Evolutionary conservation across 139 green algal species (phyloP).

Genomic region (Tetraselmis chui): DNA sequence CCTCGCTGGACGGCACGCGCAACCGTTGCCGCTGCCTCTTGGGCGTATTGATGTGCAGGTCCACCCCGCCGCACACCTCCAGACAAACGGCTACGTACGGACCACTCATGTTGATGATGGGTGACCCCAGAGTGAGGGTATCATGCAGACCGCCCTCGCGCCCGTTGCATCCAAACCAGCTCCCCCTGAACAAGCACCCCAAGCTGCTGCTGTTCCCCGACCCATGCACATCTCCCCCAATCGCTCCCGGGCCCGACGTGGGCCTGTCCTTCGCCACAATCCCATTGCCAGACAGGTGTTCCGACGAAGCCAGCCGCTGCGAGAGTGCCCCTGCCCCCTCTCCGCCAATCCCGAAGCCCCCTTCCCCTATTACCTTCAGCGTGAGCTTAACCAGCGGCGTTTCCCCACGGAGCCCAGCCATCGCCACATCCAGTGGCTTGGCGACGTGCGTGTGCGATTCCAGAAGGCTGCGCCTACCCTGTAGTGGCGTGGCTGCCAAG

Average conservation of each 20-base stretch:
- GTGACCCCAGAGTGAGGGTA: no score
- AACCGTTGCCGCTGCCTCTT: slow-evolving; percentile 35
- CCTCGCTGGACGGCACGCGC: slow-evolving; percentile 72
- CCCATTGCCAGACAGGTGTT: not conserved
- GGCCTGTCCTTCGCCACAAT: not conserved
- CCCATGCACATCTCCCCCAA: no score
- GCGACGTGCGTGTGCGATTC: not conserved
- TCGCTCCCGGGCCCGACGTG: no score
- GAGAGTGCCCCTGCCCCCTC: not conserved
- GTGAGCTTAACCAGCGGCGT: slow-evolving; percentile 49
- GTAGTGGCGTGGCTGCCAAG: not conserved
- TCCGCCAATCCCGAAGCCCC: not conserved
- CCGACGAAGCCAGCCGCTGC: not conserved
- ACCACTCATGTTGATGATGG: not conserved
- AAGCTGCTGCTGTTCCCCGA: no score
- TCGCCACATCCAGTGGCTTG: slow-evolving; percentile 36
- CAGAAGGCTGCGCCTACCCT: not conserved
- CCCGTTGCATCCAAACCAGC: no score
- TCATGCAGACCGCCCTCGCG: no score
- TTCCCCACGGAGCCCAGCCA: slow-evolving; percentile 54
- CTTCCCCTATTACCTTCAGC: slow-evolving; percentile 37
- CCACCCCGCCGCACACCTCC: slow-evolving; percentile 49
- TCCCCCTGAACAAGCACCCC: no score
- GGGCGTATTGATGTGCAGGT: slow-evolving; percentile 40
- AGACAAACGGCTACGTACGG: slow-evolving; percentile 33